Percentiles rank a stretch among this genome's conserved stretches.
Conservation (phyloP, 2,329 filamentous ascomycete species). For the Berkeleyomyces basicola region DNA sequence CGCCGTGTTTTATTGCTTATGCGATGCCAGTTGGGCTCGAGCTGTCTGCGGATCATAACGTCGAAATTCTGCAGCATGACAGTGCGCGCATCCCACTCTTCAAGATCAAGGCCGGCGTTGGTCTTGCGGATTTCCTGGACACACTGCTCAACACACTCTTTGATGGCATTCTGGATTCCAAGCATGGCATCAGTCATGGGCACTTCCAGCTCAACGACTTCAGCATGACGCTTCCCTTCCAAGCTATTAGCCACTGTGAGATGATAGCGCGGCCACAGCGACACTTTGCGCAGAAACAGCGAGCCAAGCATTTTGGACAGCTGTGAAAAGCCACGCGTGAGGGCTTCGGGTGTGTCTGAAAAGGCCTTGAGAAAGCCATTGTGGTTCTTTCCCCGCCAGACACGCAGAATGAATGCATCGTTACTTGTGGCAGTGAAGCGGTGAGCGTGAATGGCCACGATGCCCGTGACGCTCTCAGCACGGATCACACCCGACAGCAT, state of each 20-base stretch:
- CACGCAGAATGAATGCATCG: slow-evolving; percentile 87
- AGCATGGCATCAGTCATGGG: slow-evolving; percentile 91
- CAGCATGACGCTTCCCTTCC: slow-evolving; percentile 81
- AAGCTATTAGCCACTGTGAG: slow-evolving; percentile 75
- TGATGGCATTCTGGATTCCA: slow-evolving; percentile 81
- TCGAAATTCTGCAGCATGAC: slow-evolving; percentile 89
- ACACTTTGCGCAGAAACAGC: slow-evolving; percentile 73
- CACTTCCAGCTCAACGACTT: slow-evolving; percentile 92
- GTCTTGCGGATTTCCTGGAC: slow-evolving; percentile 86
- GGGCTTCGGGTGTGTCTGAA: slow-evolving; percentile 81
- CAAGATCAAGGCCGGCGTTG: slow-evolving; percentile 72
- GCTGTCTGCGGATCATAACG: slow-evolving; percentile 66
- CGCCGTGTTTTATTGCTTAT: slow-evolving; percentile 90
- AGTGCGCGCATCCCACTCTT: slow-evolving; percentile 91
- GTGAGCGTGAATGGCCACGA: slow-evolving; percentile 80
- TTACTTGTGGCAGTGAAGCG: slow-evolving; percentile 69
- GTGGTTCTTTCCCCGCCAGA: slow-evolving; percentile 92
- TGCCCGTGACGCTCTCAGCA: slow-evolving; percentile 69
- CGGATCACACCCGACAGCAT: slow-evolving; percentile 70
- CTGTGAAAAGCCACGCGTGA: slow-evolving; percentile 75
- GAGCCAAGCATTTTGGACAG: slow-evolving; percentile 83
- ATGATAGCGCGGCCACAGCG: slow-evolving; percentile 87
- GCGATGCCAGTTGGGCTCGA: slow-evolving; percentile 94
- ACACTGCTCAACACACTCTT: slow-evolving; percentile 91
- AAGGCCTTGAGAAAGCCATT: slow-evolving; percentile 89